Conservation (phyloP, 148 eudicot species). For the Beta vulgaris region DNA sequence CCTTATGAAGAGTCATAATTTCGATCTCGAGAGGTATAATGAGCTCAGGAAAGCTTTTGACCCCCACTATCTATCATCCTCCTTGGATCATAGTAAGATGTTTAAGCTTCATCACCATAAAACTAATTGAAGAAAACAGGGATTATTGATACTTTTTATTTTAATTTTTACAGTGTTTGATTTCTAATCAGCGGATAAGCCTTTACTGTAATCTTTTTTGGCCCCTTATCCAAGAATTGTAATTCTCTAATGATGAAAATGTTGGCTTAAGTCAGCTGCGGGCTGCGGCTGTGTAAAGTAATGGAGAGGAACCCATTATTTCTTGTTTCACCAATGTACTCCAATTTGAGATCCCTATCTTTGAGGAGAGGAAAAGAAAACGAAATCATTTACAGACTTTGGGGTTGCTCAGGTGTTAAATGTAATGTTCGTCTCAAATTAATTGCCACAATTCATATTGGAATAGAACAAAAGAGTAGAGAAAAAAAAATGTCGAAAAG, state of each 20-base stretch:
- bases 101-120: constrained; percentile 21
- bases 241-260: constrained; percentile 11
- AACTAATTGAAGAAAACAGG: constrained; percentile 15
- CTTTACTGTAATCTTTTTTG: constrained; percentile 5
- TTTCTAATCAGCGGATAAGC: constrained; percentile 19
- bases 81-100: constrained; percentile 22
- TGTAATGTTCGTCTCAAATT: too few relatives aligned
- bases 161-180: neutral
- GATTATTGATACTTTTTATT: neutral
- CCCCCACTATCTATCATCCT: constrained; percentile 25
- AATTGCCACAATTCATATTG: too few relatives aligned
- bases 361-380: too few relatives aligned
- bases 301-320: constrained; percentile 15
- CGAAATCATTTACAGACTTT: too few relatives aligned
- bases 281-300: constrained; percentile 26
- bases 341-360: too few relatives aligned
- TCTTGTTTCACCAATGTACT: neutral
- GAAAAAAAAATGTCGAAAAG: too few relatives aligned
- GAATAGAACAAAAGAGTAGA: too few relatives aligned
- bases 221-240: constrained; percentile 5
- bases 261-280: constrained; percentile 26
- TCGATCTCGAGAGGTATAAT: constrained; percentile 51
- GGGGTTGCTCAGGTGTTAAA: too few relatives aligned
- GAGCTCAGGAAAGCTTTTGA: constrained; percentile 54
- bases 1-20: constrained; percentile 44